A percentile compares a stretch with the other conserved stretches of the same genome.
These are phyloP conservation scores for Sarocladium oryzae DNA, from an alignment of 2,329 filamentous ascomycete species.

Conservation along the genomic window DNA sequence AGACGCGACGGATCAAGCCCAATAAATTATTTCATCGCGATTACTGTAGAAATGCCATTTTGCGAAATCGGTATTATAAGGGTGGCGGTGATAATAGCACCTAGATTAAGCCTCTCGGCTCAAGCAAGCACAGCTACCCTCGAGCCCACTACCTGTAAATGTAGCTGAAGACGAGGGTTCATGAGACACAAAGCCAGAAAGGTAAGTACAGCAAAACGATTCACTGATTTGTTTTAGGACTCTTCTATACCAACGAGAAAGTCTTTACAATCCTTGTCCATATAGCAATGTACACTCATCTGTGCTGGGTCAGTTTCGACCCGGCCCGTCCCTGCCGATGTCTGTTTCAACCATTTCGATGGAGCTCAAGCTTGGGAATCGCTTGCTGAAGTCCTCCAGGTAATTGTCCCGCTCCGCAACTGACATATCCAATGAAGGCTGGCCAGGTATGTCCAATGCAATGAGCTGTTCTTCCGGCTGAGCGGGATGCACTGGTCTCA, in stretches of 20 bases:
- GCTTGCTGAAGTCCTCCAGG: conserved; percentile 66
- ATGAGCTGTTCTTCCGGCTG: conserved; percentile 32
- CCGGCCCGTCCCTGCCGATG: neutral
- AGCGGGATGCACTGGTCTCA: conserved; percentile 15
- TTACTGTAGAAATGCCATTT: too few relatives aligned
- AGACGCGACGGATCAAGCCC: too few relatives aligned
- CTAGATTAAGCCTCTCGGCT: too few relatives aligned
- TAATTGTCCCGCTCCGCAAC: conserved; percentile 58
- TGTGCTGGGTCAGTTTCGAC: neutral
- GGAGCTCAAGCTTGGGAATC: conserved; percentile 77
- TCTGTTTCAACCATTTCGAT: conserved; percentile 61
- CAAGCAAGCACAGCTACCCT: too few relatives aligned
- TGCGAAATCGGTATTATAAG: too few relatives aligned
- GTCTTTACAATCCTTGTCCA: neutral
- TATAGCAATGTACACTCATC: neutral
- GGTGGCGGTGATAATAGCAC: too few relatives aligned
- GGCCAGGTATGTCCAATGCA: conserved; percentile 39
- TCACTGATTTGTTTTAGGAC: too few relatives aligned
- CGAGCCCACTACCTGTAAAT: too few relatives aligned
- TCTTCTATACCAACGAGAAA: neutral
- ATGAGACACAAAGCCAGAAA: too few relatives aligned
- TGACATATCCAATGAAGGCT: conserved; percentile 48
- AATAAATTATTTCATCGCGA: too few relatives aligned
- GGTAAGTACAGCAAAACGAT: too few relatives aligned
- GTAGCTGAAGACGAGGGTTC: too few relatives aligned